Evolutionary conservation across 2,329 filamentous ascomycete genomes (phyloP).

Genomic region (Sporothrix globosa): DNA sequence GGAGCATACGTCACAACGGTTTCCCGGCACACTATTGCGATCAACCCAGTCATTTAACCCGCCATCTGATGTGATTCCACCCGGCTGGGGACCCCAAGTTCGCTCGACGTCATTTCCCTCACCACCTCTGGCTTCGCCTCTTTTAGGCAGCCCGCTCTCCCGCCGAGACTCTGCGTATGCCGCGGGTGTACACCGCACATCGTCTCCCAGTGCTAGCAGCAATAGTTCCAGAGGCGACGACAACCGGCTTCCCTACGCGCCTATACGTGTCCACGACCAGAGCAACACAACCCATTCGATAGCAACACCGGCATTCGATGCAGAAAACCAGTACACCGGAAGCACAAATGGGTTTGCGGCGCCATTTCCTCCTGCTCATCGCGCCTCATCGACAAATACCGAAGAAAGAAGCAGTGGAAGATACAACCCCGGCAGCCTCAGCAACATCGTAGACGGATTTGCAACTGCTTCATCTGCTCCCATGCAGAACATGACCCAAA

Average conservation of each 20-base stretch:
- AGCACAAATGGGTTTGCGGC: constrained; percentile 15
- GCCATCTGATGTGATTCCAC: neutral
- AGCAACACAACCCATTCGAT: neutral
- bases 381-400: neutral
- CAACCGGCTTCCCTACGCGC: neutral
- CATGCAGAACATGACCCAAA: neutral
- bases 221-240: neutral
- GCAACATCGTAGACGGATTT: neutral
- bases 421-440: neutral
- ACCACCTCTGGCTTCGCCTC: constrained; percentile 9
- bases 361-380: constrained; percentile 5
- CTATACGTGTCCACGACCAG: neutral
- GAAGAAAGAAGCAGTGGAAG: neutral
- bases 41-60: neutral
- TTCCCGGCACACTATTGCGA: constrained; percentile 3
- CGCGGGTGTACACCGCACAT: neutral
- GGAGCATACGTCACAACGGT: neutral
- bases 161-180: constrained; percentile 22
- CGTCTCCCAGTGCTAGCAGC: constrained; percentile 12
- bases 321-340: neutral
- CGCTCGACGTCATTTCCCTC: constrained; percentile 25
- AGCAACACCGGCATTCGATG: neutral
- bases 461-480: neutral
- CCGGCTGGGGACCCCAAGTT: neutral
- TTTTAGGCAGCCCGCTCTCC: neutral